Percentiles rank a stretch among this genome's conserved stretches.
Evolutionary conservation across 306 rosid genomes (phyloP).

Genomic region (Adenanthera pavonina): DNA sequence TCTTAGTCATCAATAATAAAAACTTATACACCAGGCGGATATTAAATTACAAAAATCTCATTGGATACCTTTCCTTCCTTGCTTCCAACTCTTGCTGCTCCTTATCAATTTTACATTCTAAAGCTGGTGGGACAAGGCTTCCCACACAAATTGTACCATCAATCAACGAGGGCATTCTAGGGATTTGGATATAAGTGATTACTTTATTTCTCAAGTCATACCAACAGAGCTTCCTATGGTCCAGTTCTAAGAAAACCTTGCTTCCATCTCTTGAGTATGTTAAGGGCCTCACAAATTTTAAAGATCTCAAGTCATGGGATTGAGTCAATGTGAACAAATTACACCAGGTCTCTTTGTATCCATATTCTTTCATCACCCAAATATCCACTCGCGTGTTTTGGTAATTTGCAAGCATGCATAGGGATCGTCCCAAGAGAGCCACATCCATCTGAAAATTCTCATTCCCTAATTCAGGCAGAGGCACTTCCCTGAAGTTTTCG

Average conservation of each 20-base stretch:
- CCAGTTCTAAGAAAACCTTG: constrained; percentile 54
- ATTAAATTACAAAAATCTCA: neutral
- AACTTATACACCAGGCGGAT: neutral
- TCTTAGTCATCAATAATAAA: neutral
- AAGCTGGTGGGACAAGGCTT: constrained; percentile 62
- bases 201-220: constrained; percentile 43
- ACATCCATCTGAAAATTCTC: constrained; percentile 53
- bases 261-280: constrained; percentile 48
- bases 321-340: constrained; percentile 48
- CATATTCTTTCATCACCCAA: constrained; percentile 73
- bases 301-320: constrained; percentile 8
- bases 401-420: constrained; percentile 56
- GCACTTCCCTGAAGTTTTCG: constrained; percentile 57
- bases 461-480: constrained; percentile 54
- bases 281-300: constrained; percentile 60
- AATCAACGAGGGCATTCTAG: constrained; percentile 46
- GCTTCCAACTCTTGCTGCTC: constrained; percentile 26
- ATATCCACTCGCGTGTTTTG: constrained; percentile 45
- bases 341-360: constrained; percentile 59
- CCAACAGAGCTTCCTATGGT: constrained; percentile 59
- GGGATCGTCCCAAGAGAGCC: constrained; percentile 46
- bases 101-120: constrained; percentile 20
- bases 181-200: constrained; percentile 34
- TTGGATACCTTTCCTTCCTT: constrained; percentile 53
- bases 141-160: constrained; percentile 55